Conservation (phyloP, 371 early-diverging fungal species). For the Mucor indicus region DNA sequence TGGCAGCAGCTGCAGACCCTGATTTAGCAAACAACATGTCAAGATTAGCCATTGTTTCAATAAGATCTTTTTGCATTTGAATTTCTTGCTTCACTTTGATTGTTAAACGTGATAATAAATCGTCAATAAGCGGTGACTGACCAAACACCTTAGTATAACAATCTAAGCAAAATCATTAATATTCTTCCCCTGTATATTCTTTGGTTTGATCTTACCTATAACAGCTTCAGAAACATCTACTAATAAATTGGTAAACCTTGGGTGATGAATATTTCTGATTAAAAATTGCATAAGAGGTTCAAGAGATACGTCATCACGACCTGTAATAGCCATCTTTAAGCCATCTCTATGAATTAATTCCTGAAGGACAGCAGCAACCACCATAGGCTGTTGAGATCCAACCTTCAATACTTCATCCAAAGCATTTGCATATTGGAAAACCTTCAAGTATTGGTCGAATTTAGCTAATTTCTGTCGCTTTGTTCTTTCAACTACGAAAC, state of each 20-base stretch:
- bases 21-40: slow-evolving; percentile 67
- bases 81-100: slow-evolving; percentile 72
- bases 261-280: slow-evolving; percentile 71
- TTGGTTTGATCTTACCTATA: slow-evolving; percentile 53
- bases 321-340: slow-evolving; percentile 73
- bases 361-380: slow-evolving; percentile 75
- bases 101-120: slow-evolving; percentile 59
- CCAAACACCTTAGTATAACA: slow-evolving; percentile 78
- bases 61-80: slow-evolving; percentile 69
- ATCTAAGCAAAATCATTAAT: slow-evolving; percentile 40
- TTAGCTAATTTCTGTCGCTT: slow-evolving; percentile 59
- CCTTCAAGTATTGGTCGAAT: slow-evolving; percentile 79
- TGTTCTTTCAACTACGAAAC: slow-evolving; percentile 67
- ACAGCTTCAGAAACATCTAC: slow-evolving; percentile 73
- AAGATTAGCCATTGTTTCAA: slow-evolving; percentile 75
- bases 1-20: slow-evolving; percentile 5
- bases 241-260: slow-evolving; percentile 72
- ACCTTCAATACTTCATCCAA: slow-evolving; percentile 71
- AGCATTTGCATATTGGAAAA: slow-evolving; percentile 85
- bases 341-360: slow-evolving; percentile 88
- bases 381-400: slow-evolving; percentile 46
- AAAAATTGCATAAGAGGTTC: slow-evolving; percentile 82
- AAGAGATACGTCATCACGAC: slow-evolving; percentile 83
- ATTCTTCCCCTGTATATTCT: no score
- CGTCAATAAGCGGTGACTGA: slow-evolving; percentile 74